Evolutionary conservation across 2,329 filamentous ascomycete genomes (phyloP), one percentile per base, ranked within the genome.

Genomic region (Byssothecium circinans): DNA sequence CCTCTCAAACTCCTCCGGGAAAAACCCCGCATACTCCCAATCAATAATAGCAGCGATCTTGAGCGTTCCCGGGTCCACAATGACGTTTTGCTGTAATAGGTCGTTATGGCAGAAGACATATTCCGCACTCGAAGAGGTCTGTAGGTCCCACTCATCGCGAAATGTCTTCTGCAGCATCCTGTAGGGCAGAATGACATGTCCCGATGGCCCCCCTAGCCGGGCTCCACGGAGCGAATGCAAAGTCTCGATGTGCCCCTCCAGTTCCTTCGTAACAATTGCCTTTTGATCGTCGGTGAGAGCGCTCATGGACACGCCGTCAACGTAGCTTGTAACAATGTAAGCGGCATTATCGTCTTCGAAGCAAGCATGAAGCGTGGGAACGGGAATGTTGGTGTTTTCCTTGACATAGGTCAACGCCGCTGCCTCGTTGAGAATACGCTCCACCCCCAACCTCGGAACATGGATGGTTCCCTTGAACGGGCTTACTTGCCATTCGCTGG

Each of bases 1-100:
- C 43, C 43, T 41, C 47, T 67, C 64, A 40, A 66, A 73, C 40
- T 47, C 51, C 29, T 46, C 43, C n/a, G n/a, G n/a, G n/a, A n/a
- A n/a, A n/a, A n/a, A n/a, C n/a, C n/a, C n/a, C n/a, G n/a, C n/a
- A n/a, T n/a, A n/a, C n/a, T n/a, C n/a, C n/a, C n/a, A n/a, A n/a
- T n/a, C n/a, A n/a, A n/a, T n/a, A n/a, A n/a, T n/a, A n/a, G n/a
- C n/a, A n/a, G n/a, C n/a, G n/a, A n/a, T n/a, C n/a, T n/a, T n/a
- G n/a, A n/a, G n/a, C n/a, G n/a, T n/a, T n/a, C n/a, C n/a, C n/a
- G n/a, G n/a, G n/a, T n/a, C n/a, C n/a, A n/a, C n/a, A n/a, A n/a
- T n/a, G n/a, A n/a, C n/a, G n/a, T n/a, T n/a, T n/a, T n/a, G n/a
- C n/a, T n/a, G n/a, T n/a, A n/a, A n/a, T n/a, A n/a, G n/a, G n/a